Conservation (phyloP, 805 yeast genomes). For the Naumovozyma baii region DNA sequence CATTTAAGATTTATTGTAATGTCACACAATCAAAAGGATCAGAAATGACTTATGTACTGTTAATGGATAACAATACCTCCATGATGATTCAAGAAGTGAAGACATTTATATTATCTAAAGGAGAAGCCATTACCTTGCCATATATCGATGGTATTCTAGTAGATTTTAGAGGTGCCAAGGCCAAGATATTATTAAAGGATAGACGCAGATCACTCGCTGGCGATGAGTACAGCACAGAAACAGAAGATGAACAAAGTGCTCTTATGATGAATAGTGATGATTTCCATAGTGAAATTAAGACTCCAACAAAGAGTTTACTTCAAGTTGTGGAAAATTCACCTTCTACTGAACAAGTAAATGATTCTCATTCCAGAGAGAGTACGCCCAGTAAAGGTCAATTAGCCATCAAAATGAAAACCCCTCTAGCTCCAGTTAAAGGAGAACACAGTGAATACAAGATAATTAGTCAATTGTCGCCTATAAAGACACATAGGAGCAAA, state of each 20-base stretch:
- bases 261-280: slow-evolving; percentile 12
- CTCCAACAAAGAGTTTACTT: slow-evolving; percentile 13
- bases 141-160: slow-evolving; percentile 49
- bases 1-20: slow-evolving; percentile 35
- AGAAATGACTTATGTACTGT: too few relatives aligned
- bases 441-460: too few relatives aligned
- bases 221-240: slow-evolving; percentile 29
- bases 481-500: too few relatives aligned
- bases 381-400: background rate
- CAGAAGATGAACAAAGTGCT: slow-evolving; percentile 31
- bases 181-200: too few relatives aligned
- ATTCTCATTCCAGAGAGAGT: background rate
- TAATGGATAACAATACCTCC: too few relatives aligned
- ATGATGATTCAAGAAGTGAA: too few relatives aligned
- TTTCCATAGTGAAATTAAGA: slow-evolving; percentile 9
- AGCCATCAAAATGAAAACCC: too few relatives aligned
- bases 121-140: slow-evolving; percentile 60
- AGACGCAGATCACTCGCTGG: too few relatives aligned
- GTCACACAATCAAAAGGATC: slow-evolving; percentile 14
- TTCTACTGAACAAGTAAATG: slow-evolving; percentile 7
- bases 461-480: too few relatives aligned
- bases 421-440: too few relatives aligned
- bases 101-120: slow-evolving; percentile 25
- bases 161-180: slow-evolving; percentile 48
- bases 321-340: slow-evolving; percentile 10